phyloP scores from a whole-genome alignment of 176 grass and related monocot genomes.

The Eremochloa ophiuroides region DNA sequence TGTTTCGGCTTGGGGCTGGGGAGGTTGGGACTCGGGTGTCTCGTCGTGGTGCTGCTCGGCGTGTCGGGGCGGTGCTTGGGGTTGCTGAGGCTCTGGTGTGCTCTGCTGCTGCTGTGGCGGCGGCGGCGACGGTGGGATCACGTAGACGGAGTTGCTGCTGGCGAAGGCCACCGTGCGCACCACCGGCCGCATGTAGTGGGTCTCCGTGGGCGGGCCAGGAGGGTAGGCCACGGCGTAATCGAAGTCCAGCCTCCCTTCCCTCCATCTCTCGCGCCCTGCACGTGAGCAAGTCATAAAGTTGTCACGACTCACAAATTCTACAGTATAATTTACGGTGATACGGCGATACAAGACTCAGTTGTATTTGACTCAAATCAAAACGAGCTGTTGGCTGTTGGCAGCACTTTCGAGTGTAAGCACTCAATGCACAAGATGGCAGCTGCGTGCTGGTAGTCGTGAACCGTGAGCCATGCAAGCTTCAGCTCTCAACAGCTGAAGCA shows the following conservation, averaged over 20 bases:
- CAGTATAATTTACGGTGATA: not conserved
- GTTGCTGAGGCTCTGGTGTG: constrained; percentile 5
- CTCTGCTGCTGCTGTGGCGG: not conserved
- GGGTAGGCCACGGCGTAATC: constrained; percentile 29
- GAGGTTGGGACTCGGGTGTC: not conserved
- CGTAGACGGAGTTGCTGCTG: constrained; percentile 39
- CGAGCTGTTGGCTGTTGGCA: not conserved
- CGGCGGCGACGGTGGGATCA: constrained; percentile 33
- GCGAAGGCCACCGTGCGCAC: constrained; percentile 64
- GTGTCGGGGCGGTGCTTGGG: not conserved
- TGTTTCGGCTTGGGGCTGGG: not conserved
- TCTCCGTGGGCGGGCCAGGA: constrained; percentile 39
- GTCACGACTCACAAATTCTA: not conserved
- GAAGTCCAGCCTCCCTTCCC: constrained; percentile 18
- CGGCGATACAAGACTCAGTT: too few relatives aligned
- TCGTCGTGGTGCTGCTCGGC: not conserved
- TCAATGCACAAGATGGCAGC: too few relatives aligned
- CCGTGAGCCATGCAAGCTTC: not conserved
- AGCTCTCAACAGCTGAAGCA: not conserved
- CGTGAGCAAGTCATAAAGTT: not conserved
- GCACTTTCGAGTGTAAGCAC: not conserved
- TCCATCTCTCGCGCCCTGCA: constrained; percentile 49
- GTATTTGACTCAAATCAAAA: not conserved
- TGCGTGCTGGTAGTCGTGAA: not conserved
- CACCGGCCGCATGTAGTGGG: constrained; percentile 27